Evolutionary conservation across 2,329 filamentous ascomycete genomes (phyloP).

Genomic region (Chaetomium sp.): DNA sequence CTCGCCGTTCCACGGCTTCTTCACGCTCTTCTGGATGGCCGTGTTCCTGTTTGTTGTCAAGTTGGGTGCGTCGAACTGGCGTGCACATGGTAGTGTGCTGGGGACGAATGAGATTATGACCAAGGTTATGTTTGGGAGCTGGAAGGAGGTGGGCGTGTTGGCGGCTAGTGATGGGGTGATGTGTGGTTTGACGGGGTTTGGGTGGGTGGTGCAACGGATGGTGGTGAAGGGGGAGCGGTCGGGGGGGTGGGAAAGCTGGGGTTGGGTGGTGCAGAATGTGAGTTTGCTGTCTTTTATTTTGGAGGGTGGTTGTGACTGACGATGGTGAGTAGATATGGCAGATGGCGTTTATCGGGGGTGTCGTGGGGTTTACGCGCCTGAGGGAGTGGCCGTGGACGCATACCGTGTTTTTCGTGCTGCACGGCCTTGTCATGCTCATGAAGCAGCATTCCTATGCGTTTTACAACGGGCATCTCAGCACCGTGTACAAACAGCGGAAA

Average conservation of each 20-base stretch:
- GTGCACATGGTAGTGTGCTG: constrained; percentile 59
- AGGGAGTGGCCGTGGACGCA: constrained; percentile 80
- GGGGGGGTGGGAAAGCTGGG: constrained; percentile 59
- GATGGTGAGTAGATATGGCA: constrained; percentile 57
- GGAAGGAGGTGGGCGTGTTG: constrained; percentile 44
- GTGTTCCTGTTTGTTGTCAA: constrained; percentile 61
- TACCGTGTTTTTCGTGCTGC: constrained; percentile 69
- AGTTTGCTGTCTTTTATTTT: constrained; percentile 21
- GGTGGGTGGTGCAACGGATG: constrained; percentile 59
- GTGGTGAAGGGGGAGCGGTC: constrained; percentile 43
- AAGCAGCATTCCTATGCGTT: constrained; percentile 77
- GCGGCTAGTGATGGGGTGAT: constrained; percentile 62
- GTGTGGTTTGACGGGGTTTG: constrained; percentile 59
- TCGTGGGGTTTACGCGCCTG: constrained; percentile 60
- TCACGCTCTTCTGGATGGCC: constrained; percentile 70
- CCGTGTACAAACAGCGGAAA: constrained; percentile 46
- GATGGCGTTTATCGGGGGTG: constrained; percentile 51
- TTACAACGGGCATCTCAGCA: constrained; percentile 68
- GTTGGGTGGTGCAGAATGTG: constrained; percentile 68
- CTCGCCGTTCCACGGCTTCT: constrained; percentile 73
- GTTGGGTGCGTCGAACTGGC: constrained; percentile 63
- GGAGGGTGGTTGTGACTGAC: neutral
- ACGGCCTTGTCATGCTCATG: constrained; percentile 72
- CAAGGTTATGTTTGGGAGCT: constrained; percentile 48
- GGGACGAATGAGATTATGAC: constrained; percentile 66